Conservation (phyloP, 495 filamentous ascomycete species). For the Podospora fimiseda region DNA sequence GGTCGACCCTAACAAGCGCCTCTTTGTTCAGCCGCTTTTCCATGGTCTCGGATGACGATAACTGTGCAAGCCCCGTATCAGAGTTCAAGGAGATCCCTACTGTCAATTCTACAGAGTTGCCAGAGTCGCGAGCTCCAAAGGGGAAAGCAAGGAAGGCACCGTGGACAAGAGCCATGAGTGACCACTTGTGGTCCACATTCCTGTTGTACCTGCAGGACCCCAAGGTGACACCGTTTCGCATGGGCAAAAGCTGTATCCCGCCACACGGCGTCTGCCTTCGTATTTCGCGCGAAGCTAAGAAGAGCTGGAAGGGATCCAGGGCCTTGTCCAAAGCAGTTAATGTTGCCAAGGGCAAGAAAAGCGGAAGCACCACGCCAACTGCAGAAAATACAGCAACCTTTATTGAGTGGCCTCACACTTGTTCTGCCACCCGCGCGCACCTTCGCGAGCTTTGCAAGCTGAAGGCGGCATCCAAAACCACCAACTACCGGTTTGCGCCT, state of each 20-base stretch:
- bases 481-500: slow-evolving; percentile 51
- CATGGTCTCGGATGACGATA: slow-evolving; percentile 40
- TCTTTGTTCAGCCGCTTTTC: slow-evolving; percentile 46
- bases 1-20: slow-evolving; percentile 43
- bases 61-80: slow-evolving; percentile 37
- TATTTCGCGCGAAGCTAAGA: slow-evolving; percentile 77
- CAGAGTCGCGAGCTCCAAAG: slow-evolving; percentile 13
- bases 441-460: slow-evolving; percentile 77
- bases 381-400: slow-evolving; percentile 36
- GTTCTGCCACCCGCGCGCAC: slow-evolving; percentile 69
- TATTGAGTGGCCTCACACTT: slow-evolving; percentile 73
- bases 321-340: slow-evolving; percentile 24
- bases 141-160: slow-evolving; percentile 38
- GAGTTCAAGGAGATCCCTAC: slow-evolving; percentile 27
- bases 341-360: slow-evolving; percentile 32
- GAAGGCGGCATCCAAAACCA: slow-evolving; percentile 66
- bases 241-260: slow-evolving; percentile 77
- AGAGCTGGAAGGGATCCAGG: slow-evolving; percentile 69
- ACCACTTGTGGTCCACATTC: slow-evolving; percentile 90
- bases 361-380: slow-evolving; percentile 64
- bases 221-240: slow-evolving; percentile 87
- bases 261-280: slow-evolving; percentile 85
- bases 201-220: slow-evolving; percentile 83
- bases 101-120: slow-evolving; percentile 8
- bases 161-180: slow-evolving; percentile 89